These are phyloP conservation scores for Trichosporon asahii DNA, from an alignment of 1,284 basidiomycete species.

Conservation along the genomic window DNA sequence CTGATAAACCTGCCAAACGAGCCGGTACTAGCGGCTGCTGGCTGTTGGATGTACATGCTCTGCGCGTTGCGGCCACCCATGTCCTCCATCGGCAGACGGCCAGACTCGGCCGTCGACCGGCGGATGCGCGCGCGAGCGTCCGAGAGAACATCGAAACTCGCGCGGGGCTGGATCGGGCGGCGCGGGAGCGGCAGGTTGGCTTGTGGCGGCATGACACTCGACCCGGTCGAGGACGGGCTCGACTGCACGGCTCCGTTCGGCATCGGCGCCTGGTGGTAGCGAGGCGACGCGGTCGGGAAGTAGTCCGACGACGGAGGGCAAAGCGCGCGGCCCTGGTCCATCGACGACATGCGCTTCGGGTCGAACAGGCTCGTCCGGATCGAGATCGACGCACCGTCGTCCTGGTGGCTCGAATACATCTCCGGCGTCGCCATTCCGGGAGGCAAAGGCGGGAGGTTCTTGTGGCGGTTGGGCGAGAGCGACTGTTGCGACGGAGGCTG, in stretches of 20 bases:
- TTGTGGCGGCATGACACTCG: background rate
- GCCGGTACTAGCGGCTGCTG: conserved; percentile 25
- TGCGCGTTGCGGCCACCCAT: conserved; percentile 22
- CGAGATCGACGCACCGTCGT: conserved; percentile 11
- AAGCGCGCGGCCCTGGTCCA: conserved; percentile 3
- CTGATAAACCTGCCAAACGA: conserved; percentile 27
- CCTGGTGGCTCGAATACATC: conserved; percentile 14
- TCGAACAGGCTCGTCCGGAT: conserved; percentile 20
- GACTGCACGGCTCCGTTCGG: conserved; percentile 7
- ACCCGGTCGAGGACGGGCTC: background rate
- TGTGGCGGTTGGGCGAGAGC: conserved; percentile 42
- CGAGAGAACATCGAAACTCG: conserved; percentile 21
- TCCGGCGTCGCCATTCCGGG: conserved; percentile 23
- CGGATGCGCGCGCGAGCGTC: conserved; percentile 16
- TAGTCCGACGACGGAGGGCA: conserved; percentile 21
- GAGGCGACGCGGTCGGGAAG: conserved; percentile 26
- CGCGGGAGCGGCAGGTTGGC: conserved; percentile 8
- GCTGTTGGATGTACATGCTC: conserved; percentile 36
- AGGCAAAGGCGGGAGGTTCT: conserved; percentile 47
- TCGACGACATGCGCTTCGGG: conserved; percentile 24
- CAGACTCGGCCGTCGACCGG: conserved; percentile 18
- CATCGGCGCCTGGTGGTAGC: conserved; percentile 19
- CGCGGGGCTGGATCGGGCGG: conserved; percentile 24
- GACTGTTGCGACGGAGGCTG: conserved; percentile 17
- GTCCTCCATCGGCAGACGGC: background rate